phyloP scores from a whole-genome alignment of 441 rosid species.

The Pelargonium myrrhifolium region DNA sequence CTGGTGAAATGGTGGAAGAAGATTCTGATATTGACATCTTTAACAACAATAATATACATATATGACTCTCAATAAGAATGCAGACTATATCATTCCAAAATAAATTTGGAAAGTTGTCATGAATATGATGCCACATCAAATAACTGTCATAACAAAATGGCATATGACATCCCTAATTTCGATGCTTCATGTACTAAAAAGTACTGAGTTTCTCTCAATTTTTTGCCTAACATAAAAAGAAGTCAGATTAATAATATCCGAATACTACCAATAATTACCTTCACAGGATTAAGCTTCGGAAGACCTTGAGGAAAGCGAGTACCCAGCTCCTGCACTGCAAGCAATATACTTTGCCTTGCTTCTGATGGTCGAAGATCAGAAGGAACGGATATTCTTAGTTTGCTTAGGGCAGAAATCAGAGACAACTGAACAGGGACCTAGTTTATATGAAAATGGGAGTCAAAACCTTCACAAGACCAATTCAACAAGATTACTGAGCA shows the following conservation, averaged over 20 bases:
- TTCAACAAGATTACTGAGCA: constrained; percentile 3
- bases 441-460: constrained; percentile 21
- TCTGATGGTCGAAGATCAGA: constrained; percentile 88
- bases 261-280: constrained; percentile 33
- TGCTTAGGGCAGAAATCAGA: constrained; percentile 72
- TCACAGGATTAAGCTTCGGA: constrained; percentile 96
- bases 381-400: constrained; percentile 70
- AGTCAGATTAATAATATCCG: background rate
- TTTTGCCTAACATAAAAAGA: background rate
- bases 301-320: constrained; percentile 82
- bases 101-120: constrained; percentile 6
- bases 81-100: background rate
- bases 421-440: constrained; percentile 96
- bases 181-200: constrained; percentile 4
- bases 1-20: background rate
- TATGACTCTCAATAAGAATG: background rate
- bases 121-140: background rate
- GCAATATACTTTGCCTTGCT: constrained; percentile 88
- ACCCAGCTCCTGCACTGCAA: constrained; percentile 78
- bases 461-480: constrained; percentile 20
- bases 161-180: background rate
- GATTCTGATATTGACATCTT: background rate
- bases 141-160: background rate
- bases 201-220: background rate
- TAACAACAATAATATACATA: background rate